Percentiles rank a stretch among this genome's conserved stretches.
Evolutionary conservation across 2,329 filamentous ascomycete species (phyloP).

Genomic region (Pseudogymnoascus sp.): DNA sequence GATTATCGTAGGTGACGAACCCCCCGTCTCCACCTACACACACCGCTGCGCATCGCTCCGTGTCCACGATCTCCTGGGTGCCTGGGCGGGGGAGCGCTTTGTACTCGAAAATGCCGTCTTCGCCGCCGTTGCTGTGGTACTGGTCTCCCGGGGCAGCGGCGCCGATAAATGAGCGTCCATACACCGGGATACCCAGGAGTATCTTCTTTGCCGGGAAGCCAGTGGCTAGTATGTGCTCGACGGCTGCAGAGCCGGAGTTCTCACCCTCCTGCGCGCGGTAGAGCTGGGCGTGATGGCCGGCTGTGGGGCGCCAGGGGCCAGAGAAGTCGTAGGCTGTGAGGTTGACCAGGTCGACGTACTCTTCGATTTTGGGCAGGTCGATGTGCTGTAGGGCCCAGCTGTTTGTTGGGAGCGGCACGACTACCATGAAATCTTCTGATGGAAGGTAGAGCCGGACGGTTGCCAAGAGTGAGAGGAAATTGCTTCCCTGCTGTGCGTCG

Average conservation of each 20-base stretch:
- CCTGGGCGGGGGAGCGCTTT: constrained; percentile 55
- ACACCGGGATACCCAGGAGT: constrained; percentile 67
- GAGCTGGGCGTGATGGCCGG: constrained; percentile 71
- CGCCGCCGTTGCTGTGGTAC: constrained; percentile 48
- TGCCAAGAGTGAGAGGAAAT: constrained; percentile 64
- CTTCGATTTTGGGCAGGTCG: constrained; percentile 53
- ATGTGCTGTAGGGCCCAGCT: constrained; percentile 62
- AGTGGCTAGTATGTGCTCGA: constrained; percentile 57
- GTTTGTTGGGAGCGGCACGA: constrained; percentile 64
- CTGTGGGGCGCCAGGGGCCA: constrained; percentile 59
- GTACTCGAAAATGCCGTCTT: constrained; percentile 69
- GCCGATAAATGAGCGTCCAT: constrained; percentile 67
- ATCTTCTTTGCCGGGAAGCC: constrained; percentile 66
- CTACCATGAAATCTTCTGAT: constrained; percentile 60
- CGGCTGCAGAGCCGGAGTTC: constrained; percentile 58
- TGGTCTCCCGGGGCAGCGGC: constrained; percentile 58
- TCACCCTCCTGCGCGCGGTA: constrained; percentile 55
- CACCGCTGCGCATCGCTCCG: constrained; percentile 59
- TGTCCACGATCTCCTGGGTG: constrained; percentile 61
- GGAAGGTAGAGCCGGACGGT: constrained; percentile 61
- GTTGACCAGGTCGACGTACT: constrained; percentile 68
- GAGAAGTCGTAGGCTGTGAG: constrained; percentile 76
- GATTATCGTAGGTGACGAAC: constrained; percentile 74
- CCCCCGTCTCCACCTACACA: constrained; percentile 68
- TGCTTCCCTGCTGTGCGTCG: constrained; percentile 55